Evolutionary conservation across 2,329 filamentous ascomycete species (phyloP), one percentile per base, ranked within the genome.

Genomic region (Diplocarpon rosae): DNA sequence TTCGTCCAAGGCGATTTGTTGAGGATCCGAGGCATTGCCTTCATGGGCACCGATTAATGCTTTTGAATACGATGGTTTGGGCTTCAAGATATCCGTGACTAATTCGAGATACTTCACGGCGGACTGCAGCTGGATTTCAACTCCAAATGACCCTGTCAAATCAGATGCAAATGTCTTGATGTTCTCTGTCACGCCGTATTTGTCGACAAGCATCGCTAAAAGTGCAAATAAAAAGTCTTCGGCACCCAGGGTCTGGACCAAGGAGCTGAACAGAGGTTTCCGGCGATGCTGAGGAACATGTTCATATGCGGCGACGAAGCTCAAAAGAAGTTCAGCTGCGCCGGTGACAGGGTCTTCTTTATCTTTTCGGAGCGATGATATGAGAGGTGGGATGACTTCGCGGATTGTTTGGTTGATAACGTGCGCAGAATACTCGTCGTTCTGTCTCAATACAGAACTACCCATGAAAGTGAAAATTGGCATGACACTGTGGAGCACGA

Each of bases 401-500:
- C 88, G 85, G 56, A 98, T 89, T 1, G 92, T 96, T 68, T 87
- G 88, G 57, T 93, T 87, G 46, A 95, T 90, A 28, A 98, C 90
- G 62, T 95, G 86, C 11, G 89, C 88, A 16, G 92, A 96, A 66
- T 95, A 96, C 56, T 96, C 90, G 57, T 98, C 93, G 56, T 86
- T 87, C 66, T 95, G 90, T 39, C 85, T 81, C 39, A 98, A 73
- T 15, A 95, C 82, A 3, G 86, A 95, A 35, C 83, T 84, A 34
- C 90, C 88, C 82, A 96, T 95, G 62, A 96, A 95, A 0, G 92
- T 96, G 66, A 98, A 98, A 42, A 98, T 90, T 11, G 92, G 92
- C 92, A 98, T 98, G 43, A 98, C 86, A 56, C 88, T 95, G 65
- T 98, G 90, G 46, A 98, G 72, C 2, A 98, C 86, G 38, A 94